Evolutionary conservation across 345 rosid genomes (phyloP).

Genomic region (Physaria fendleri): DNA sequence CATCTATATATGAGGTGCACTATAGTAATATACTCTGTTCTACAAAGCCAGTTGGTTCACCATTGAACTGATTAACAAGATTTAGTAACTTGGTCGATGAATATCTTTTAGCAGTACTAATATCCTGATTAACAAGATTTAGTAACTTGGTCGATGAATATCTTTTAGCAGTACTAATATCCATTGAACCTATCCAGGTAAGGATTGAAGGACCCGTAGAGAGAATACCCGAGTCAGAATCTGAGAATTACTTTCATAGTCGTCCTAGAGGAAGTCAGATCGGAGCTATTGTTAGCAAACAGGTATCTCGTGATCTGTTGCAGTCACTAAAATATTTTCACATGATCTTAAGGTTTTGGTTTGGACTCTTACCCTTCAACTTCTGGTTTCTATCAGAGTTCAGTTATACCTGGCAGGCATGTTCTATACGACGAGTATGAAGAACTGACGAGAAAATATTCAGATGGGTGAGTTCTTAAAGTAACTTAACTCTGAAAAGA

Average conservation of each 20-base stretch:
- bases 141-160: neutral
- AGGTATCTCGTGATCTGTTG: conserved; percentile 36
- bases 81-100: neutral
- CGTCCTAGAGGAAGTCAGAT: conserved; percentile 97
- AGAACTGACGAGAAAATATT: conserved; percentile 57
- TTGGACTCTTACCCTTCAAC: neutral
- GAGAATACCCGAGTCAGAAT: conserved; percentile 75
- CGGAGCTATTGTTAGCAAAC: conserved; percentile 90
- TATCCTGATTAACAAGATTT: neutral
- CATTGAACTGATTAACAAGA: neutral
- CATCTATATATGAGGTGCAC: neutral
- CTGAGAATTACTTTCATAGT: conserved; percentile 75
- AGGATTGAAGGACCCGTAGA: conserved; percentile 85
- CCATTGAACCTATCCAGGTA: conserved; percentile 44
- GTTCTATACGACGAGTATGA: conserved; percentile 56
- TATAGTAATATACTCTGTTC: neutral
- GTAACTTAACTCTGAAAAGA: neutral
- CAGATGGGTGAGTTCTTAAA: conserved; percentile 53
- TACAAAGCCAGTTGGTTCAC: neutral
- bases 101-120: neutral
- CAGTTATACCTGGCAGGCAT: conserved; percentile 68
- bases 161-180: neutral
- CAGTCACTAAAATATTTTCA: neutral
- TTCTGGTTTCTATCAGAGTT: conserved; percentile 47
- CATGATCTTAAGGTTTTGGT: neutral